These are phyloP conservation scores for Magnaporthiopsis poae DNA, from an alignment of 2,329 filamentous ascomycete species.

Conservation along the genomic window DNA sequence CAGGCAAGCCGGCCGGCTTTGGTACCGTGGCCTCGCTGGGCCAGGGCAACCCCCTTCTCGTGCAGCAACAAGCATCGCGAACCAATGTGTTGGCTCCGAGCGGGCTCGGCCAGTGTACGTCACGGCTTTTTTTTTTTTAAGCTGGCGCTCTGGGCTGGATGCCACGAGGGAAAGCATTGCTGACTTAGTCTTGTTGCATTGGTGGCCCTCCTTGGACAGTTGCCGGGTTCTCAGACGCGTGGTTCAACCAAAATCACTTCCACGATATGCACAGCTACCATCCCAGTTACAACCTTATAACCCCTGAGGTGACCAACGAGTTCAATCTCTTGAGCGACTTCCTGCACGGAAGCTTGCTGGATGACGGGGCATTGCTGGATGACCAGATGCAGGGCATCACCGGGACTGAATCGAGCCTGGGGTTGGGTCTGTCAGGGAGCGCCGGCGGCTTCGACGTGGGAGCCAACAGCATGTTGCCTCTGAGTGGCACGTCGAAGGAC, in stretches of 20 bases:
- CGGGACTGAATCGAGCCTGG: constrained; percentile 35
- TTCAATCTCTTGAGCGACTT: constrained; percentile 97
- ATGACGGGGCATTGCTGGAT: constrained; percentile 66
- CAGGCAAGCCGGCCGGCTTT: constrained; percentile 32
- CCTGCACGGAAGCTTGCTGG: constrained; percentile 79
- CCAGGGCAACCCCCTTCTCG: constrained; percentile 50
- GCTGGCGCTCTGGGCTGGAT: not conserved
- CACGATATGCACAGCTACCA: constrained; percentile 93
- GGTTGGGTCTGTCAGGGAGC: constrained; percentile 39
- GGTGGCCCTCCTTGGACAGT: constrained; percentile 38
- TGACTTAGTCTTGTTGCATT: not conserved
- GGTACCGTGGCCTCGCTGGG: constrained; percentile 33
- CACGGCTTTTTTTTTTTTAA: not conserved
- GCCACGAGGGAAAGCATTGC: not conserved
- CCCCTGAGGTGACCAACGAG: constrained; percentile 86
- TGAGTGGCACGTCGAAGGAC: constrained; percentile 31
- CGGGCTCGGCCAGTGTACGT: not conserved
- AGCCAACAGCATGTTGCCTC: constrained; percentile 26
- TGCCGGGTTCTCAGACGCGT: constrained; percentile 71
- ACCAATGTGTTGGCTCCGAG: not conserved
- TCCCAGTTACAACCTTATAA: constrained; percentile 78
- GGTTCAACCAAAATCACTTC: constrained; percentile 72
- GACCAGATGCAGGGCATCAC: constrained; percentile 43
- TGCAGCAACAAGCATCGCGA: constrained; percentile 39
- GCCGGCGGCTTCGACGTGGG: constrained; percentile 24